Evolutionary conservation across 164 flowering plant species (phyloP).

Genomic region (Chloranthus sessilifolius): DNA sequence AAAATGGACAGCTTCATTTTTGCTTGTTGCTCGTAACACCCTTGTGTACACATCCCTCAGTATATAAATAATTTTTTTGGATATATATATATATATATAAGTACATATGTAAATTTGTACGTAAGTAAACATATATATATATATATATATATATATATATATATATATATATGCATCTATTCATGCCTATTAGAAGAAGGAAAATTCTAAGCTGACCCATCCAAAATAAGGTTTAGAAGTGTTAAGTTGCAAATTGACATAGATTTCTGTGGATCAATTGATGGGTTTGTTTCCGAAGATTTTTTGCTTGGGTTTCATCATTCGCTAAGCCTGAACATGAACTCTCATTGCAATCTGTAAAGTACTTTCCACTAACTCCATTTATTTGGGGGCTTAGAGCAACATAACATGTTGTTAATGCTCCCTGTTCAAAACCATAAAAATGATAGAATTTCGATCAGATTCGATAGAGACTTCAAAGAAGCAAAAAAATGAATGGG

Average conservation of each 20-base stretch:
- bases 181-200: too few species aligned
- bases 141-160: too few species aligned
- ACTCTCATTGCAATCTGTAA: constrained; percentile 84
- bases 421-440: constrained; percentile 85
- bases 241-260: constrained; percentile 13
- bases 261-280: constrained; percentile 39
- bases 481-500: neutral
- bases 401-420: constrained; percentile 84
- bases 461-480: neutral
- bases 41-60: too few species aligned
- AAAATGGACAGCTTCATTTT: too few species aligned
- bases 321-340: constrained; percentile 64
- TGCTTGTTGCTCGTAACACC: too few species aligned
- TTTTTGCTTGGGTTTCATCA: constrained; percentile 56
- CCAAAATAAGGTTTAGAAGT: neutral
- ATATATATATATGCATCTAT: too few species aligned
- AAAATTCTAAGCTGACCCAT: too few species aligned
- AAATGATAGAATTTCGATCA: neutral
- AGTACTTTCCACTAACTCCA: constrained; percentile 80
- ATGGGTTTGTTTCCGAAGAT: constrained; percentile 66
- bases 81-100: too few species aligned
- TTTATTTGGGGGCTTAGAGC: constrained; percentile 56
- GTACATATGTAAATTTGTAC: too few species aligned
- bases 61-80: too few species aligned
- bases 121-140: too few species aligned